Evolutionary conservation across 2,329 filamentous ascomycete species (phyloP), one percentile per base, ranked within the genome.

Genomic region (Ceratocystis cacaofunesta): DNA sequence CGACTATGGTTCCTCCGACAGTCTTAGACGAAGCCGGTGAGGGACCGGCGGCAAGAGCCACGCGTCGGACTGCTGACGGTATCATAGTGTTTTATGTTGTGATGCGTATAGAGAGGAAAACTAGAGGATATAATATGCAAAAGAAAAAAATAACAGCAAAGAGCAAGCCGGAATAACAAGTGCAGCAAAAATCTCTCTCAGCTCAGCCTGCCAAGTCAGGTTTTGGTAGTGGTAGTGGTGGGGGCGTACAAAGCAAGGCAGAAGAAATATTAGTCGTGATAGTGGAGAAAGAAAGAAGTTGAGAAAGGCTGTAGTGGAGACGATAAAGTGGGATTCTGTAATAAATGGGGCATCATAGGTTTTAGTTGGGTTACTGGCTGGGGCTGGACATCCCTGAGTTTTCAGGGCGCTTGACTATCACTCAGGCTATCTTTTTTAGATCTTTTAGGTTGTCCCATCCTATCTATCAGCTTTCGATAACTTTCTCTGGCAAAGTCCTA

Each of bases 11-110:
- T 73, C 36, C 41, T 69, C 75, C 72, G 67, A 81, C 70, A 67
- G 76, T 73, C 62, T 79, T 75, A 63, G 78, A 72, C 69, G 61
- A 28, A n/a, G 61, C 52, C n/a, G 66, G 55, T 17, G 62, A 55
- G 28, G 65, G 22, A 44, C 62, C 58, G 66, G 62, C 32, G 32
- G 62, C 32, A 25, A 77, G 73, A 69, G 78, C 79, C 68, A 81
- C 78, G 71, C 81, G 81, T 73, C 82, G 79, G 74, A 83, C 76
- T 72, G 81, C 82, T 66, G 77, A 77, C 71, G 80, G 80, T 72
- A 84, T 72, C 80, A 83, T 83, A 70, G 71, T 76, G 66, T 17
- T 46, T 44, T 32, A 32, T 32, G 44, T 22, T 66, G 60, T 44
- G 28, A 44, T 52, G 5, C 25, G 48, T 66, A 63, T 62, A 69